Conservation (phyloP, 2,329 filamentous ascomycete genomes). For the Exutisphaerella laricina region DNA sequence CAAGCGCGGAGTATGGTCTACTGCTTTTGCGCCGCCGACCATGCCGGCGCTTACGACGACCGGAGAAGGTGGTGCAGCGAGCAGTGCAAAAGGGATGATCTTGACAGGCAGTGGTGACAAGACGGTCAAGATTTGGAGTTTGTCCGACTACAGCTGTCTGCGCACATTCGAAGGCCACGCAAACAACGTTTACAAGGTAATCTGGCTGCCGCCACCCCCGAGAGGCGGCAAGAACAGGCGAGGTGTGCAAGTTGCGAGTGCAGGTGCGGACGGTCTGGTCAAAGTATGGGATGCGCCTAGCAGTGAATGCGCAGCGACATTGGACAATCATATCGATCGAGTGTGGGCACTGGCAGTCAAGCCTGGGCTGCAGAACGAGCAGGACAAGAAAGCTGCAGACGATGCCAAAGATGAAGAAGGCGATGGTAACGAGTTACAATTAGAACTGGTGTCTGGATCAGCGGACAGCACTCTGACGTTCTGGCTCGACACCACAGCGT, state of each 20-base stretch:
- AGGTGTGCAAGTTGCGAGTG: conserved; percentile 70
- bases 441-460: conserved; percentile 80
- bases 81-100: conserved; percentile 69
- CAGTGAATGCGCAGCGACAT: conserved; percentile 78
- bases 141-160: conserved; percentile 86
- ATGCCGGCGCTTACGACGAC: conserved; percentile 69
- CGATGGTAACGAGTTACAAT: conserved; percentile 31
- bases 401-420: conserved; percentile 25
- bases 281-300: conserved; percentile 91
- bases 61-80: conserved; percentile 56
- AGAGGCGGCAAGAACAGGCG: conserved; percentile 46
- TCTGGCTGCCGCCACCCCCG: conserved; percentile 64
- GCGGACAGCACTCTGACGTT: conserved; percentile 91
- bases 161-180: conserved; percentile 94
- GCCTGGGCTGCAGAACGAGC: conserved; percentile 39
- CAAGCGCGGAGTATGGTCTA: conserved; percentile 91
- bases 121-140: conserved; percentile 90
- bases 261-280: conserved; percentile 88
- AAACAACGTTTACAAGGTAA: conserved; percentile 88
- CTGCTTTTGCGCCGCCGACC: conserved; percentile 77
- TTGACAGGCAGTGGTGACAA: conserved; percentile 94
- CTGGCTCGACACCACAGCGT: conserved; percentile 85
- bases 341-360: conserved; percentile 85
- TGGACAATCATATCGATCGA: conserved; percentile 95
- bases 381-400: conserved; percentile 21